phyloP scores from a whole-genome alignment of 2,329 filamentous ascomycete genomes.

The Sporothrix brasiliensis region DNA sequence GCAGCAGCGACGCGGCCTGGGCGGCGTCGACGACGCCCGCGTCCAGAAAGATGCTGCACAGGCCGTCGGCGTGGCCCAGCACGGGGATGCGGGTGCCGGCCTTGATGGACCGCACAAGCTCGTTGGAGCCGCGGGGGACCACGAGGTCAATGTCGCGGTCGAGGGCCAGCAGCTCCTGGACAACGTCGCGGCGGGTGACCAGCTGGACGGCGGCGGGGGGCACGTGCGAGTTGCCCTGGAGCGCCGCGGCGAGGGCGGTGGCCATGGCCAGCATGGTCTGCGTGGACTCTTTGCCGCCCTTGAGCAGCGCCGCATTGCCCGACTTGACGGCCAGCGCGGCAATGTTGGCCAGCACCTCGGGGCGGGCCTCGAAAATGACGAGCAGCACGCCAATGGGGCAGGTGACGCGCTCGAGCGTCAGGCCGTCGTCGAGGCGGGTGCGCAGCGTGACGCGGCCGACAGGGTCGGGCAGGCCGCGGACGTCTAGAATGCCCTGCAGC shows the following conservation, averaged over 20 bases:
- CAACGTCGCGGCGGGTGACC: constrained; percentile 87
- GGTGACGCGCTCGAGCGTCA: constrained; percentile 83
- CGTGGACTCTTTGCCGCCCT: constrained; percentile 94
- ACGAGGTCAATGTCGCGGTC: constrained; percentile 92
- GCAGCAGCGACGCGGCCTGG: constrained; percentile 73
- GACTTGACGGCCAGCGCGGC: constrained; percentile 95
- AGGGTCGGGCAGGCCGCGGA: constrained; percentile 81
- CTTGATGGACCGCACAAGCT: constrained; percentile 88
- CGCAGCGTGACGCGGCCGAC: constrained; percentile 83
- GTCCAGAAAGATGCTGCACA: constrained; percentile 86
- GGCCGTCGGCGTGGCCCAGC: constrained; percentile 90
- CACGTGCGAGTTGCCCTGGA: constrained; percentile 79
- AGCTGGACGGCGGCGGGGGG: constrained; percentile 89
- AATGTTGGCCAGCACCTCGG: constrained; percentile 98
- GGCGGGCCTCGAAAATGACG: constrained; percentile 96
- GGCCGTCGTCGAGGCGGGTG: constrained; percentile 82
- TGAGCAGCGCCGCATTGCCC: constrained; percentile 93
- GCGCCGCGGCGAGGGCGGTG: constrained; percentile 75
- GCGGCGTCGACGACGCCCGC: constrained; percentile 62
- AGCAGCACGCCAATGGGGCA: constrained; percentile 97
- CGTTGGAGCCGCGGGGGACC: constrained; percentile 88
- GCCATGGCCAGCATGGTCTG: constrained; percentile 95
- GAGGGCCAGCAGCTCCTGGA: constrained; percentile 82
- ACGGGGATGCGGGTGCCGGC: constrained; percentile 90
- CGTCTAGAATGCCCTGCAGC: constrained; percentile 91